These are phyloP conservation scores for Tremella mesenterica DNA, from an alignment of 768 basidiomycete species.

Conservation along the genomic window DNA sequence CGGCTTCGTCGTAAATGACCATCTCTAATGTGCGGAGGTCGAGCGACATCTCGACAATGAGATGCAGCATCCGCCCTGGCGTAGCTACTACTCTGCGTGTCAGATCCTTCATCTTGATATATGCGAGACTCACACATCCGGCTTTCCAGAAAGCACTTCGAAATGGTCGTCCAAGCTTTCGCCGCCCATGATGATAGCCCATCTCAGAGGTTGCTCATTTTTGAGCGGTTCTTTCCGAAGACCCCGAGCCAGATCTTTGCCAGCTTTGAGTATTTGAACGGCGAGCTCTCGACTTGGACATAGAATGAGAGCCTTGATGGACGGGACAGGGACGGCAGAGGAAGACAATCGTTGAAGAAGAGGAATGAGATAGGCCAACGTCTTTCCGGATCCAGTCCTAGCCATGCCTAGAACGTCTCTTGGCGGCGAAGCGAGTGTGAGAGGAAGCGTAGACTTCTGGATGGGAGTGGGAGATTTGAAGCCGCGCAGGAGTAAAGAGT, in stretches of 20 bases:
- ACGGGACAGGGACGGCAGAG: constrained; percentile 67
- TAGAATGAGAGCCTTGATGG: constrained; percentile 76
- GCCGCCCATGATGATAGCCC: constrained; percentile 93
- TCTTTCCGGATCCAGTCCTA: constrained; percentile 94
- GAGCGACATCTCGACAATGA: constrained; percentile 91
- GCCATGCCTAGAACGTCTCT: constrained; percentile 97
- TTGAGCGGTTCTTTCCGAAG: constrained; percentile 51
- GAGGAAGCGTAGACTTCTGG: constrained; percentile 79
- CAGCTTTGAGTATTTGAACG: constrained; percentile 83
- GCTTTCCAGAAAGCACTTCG: constrained; percentile 84
- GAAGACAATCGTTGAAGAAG: constrained; percentile 78
- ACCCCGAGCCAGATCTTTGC: constrained; percentile 82
- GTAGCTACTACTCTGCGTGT: constrained; percentile 80
- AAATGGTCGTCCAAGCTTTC: constrained; percentile 95
- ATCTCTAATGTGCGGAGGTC: constrained; percentile 80
- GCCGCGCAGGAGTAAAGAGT: constrained; percentile 75
- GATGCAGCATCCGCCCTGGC: constrained; percentile 91
- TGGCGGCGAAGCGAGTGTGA: constrained; percentile 71
- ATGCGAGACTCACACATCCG: constrained; percentile 71
- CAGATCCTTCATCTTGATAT: constrained; percentile 10
- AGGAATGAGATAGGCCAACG: constrained; percentile 89
- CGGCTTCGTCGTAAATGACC: constrained; percentile 94
- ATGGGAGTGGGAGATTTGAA: constrained; percentile 94
- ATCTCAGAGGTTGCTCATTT: constrained; percentile 57
- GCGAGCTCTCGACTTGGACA: constrained; percentile 91